Percentiles rank a stretch among this genome's conserved stretches.
These are phyloP conservation scores for Eutrema japonicum DNA, from an alignment of 345 rosid species.

Conservation along the genomic window DNA sequence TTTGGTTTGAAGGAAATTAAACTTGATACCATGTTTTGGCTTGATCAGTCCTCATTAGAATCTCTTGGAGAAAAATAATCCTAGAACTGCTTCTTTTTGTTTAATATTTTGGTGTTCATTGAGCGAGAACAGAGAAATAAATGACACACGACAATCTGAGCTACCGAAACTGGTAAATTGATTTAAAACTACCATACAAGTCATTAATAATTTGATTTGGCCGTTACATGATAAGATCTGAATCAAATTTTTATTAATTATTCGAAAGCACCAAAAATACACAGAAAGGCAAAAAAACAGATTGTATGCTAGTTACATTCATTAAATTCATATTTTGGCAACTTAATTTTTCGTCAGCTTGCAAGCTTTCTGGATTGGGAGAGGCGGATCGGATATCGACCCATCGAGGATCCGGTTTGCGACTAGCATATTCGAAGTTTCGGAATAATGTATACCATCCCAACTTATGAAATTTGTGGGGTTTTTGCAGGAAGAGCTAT, in stretches of 20 bases:
- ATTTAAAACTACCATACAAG: not conserved
- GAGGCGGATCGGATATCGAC: constrained; percentile 52
- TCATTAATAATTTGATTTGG: not conserved
- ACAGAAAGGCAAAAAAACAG: not conserved
- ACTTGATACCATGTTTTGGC: not conserved
- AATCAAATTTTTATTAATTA: not conserved
- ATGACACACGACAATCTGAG: not conserved
- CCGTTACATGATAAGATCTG: not conserved
- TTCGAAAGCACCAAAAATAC: not conserved
- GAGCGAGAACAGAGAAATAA: not conserved
- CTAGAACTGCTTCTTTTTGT: too few relatives aligned
- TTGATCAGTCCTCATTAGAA: not conserved
- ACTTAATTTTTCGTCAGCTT: constrained; percentile 1
- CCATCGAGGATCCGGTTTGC: constrained; percentile 55
- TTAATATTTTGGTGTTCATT: not conserved
- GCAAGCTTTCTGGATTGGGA: constrained; percentile 41
- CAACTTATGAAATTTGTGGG: constrained; percentile 68
- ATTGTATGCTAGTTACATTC: not conserved
- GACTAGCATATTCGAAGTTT: constrained; percentile 63
- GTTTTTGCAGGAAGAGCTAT: constrained; percentile 61
- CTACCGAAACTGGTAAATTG: not conserved
- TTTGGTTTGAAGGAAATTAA: not conserved
- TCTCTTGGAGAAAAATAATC: not conserved
- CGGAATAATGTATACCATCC: constrained; percentile 77
- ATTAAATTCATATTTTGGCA: not conserved